These are phyloP conservation scores for Penicillium nordicum DNA, from an alignment of 2,329 filamentous ascomycete species.

Conservation along the genomic window DNA sequence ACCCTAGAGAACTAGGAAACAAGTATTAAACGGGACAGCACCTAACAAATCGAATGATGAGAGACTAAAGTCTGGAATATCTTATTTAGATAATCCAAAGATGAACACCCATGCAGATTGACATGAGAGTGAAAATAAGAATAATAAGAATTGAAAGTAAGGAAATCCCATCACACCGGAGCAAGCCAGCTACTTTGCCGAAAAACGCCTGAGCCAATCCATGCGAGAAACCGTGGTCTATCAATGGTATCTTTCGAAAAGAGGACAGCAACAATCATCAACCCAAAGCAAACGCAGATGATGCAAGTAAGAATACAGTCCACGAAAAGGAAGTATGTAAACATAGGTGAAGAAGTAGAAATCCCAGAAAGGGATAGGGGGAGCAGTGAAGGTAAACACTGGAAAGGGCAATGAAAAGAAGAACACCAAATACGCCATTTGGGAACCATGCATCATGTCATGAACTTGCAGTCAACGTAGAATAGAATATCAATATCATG, in stretches of 20 bases:
- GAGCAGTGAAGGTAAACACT: slow-evolving; percentile 4
- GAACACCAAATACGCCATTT: slow-evolving; percentile 6
- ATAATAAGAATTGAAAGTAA: slow-evolving; percentile 3
- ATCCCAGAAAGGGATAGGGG: not conserved
- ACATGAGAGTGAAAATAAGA: not conserved
- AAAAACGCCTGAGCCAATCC: slow-evolving; percentile 22
- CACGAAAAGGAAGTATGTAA: slow-evolving; percentile 13
- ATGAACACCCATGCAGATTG: not conserved
- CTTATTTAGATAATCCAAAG: not conserved
- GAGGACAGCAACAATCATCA: slow-evolving; percentile 3
- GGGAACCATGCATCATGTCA: slow-evolving; percentile 16
- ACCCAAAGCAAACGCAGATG: slow-evolving; percentile 6
- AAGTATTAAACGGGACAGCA: slow-evolving; percentile 4
- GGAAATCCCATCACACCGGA: not conserved
- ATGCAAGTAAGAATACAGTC: slow-evolving; percentile 11
- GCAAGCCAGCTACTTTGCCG: slow-evolving; percentile 5
- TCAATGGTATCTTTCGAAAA: slow-evolving; percentile 35
- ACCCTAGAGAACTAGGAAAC: not conserved
- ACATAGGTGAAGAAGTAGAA: not conserved
- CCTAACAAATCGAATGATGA: not conserved
- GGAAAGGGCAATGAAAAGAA: slow-evolving; percentile 5
- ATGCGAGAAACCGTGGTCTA: slow-evolving; percentile 31
- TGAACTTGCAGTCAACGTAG: slow-evolving; percentile 3
- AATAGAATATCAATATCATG: slow-evolving; percentile 1
- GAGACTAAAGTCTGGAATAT: not conserved